Conservation (phyloP, 2,329 filamentous ascomycete species). For the Dactylellina parvicollis region DNA sequence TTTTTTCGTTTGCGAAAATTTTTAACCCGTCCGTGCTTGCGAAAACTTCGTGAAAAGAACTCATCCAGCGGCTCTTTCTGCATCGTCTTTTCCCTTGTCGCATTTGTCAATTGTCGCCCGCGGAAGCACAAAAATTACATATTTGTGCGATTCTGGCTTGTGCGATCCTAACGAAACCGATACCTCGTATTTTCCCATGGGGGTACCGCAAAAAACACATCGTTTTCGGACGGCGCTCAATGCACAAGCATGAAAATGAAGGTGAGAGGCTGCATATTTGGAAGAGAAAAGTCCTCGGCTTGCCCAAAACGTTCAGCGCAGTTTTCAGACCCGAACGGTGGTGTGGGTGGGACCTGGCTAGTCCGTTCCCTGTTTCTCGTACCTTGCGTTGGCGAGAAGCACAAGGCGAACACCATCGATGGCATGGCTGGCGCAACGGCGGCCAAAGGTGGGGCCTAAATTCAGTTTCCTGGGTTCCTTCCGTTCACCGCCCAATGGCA, state of each 20-base stretch:
- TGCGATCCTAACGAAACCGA: conserved; percentile 49
- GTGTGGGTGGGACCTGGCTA: conserved; percentile 21
- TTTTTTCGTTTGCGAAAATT: conserved; percentile 2
- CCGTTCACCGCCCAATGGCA: conserved; percentile 14
- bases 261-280: conserved; percentile 14
- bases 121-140: conserved; percentile 41
- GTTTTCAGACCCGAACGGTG: not conserved
- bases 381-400: conserved; percentile 53
- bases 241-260: conserved; percentile 27
- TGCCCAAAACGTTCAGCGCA: conserved; percentile 32
- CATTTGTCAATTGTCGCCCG: conserved; percentile 46
- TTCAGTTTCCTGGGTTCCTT: conserved; percentile 17
- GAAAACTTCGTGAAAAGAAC: not conserved
- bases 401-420: conserved; percentile 33
- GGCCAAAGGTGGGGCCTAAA: conserved; percentile 14
- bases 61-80: conserved; percentile 1
- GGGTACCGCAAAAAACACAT: not conserved
- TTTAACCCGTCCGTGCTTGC: conserved; percentile 11
- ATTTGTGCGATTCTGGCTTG: conserved; percentile 32
- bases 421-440: conserved; percentile 19
- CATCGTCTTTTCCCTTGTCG: conserved; percentile 10
- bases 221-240: conserved; percentile 23
- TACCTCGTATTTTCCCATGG: conserved; percentile 7
- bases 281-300: conserved; percentile 36
- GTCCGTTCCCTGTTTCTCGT: conserved; percentile 45